Evolutionary conservation across 2,329 filamentous ascomycete species (phyloP), one percentile per base, ranked within the genome.

Genomic region (Colletotrichum sp.): DNA sequence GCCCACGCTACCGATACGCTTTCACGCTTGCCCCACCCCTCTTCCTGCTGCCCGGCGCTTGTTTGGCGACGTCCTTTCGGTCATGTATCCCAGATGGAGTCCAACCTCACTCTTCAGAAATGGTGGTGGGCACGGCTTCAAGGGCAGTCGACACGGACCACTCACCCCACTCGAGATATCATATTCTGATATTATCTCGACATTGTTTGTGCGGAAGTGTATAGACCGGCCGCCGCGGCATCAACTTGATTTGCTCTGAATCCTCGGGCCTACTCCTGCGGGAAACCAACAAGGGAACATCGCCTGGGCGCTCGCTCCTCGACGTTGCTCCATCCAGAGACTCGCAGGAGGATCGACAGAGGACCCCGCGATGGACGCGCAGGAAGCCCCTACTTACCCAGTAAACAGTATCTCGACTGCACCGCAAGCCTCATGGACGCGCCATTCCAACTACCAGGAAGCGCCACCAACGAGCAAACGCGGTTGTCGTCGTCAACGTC

Each of bases 11-110:
- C 73, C 72, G 36, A 72, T 68, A 55, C 24, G 55, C 72, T 67
- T 79, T 80, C 77, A 78, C 78, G 80, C 74, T 72, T 71, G 69
- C 77, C 60, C 76, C 65, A 62, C 64, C 67, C 32, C 62, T 73
- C 55, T 67, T 21, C 10, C 71, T 36, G 73, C 71, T 78, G 71
- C 74, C 66, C 63, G 75, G 76, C 74, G 76, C 75, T 78, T 77
- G 67, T 72, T 69, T 77, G 57, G 70, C 69, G 74, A 72, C 55
- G 34, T 70, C 34, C 12, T n/a, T 60, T 69, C 64, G 60, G 71
- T 36, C 28, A 21, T 71, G 15, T 67, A 30, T 74, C 65, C 71
- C 65, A 39, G 39, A 60, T 65, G 36, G 26, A 55, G 26, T 55
- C 64, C 30, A 64, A n/a, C 21, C 34, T 21, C 21, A 64, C 26